phyloP scores from a whole-genome alignment of 116 monocot species.

The Papilionanthe hybrid region DNA sequence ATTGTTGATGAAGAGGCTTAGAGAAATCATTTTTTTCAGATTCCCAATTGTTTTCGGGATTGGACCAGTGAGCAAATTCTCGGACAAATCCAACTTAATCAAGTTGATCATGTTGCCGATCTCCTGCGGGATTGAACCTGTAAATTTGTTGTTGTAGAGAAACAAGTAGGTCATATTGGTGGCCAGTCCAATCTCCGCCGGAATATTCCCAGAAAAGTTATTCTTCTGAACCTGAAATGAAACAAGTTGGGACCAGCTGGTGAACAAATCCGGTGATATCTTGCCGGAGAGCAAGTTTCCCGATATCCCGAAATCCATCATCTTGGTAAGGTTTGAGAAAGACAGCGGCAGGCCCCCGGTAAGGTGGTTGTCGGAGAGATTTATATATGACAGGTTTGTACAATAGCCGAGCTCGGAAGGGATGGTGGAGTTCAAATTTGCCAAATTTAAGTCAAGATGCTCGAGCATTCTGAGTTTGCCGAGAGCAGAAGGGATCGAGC shows the following conservation, averaged over 20 bases:
- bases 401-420: conserved; percentile 41
- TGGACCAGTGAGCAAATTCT: conserved; percentile 34
- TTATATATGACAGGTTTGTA: conserved; percentile 27
- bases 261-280: conserved; percentile 30
- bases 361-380: conserved; percentile 33
- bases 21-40: conserved; percentile 21
- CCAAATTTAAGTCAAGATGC: conserved; percentile 15
- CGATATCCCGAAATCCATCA: conserved; percentile 37
- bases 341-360: conserved; percentile 29
- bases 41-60: conserved; percentile 44
- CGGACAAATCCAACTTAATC: conserved; percentile 26
- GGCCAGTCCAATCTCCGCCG: conserved; percentile 28
- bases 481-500: conserved; percentile 37
- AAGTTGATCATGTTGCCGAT: conserved; percentile 32
- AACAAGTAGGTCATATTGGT: conserved; percentile 21
- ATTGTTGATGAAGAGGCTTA: conserved; percentile 40
- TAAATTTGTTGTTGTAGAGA: conserved; percentile 34
- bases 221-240: conserved; percentile 40
- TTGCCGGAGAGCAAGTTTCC: conserved; percentile 29
- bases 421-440: conserved; percentile 32
- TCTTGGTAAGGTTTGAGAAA: conserved; percentile 28
- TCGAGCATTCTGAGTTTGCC: conserved; percentile 34
- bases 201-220: conserved; percentile 26
- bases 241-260: conserved; percentile 33
- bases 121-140: conserved; percentile 45